Evolutionary conservation across 176 grass and related monocot species (phyloP), one percentile per base, ranked within the genome.

Genomic region (Triticum timopheevii): DNA sequence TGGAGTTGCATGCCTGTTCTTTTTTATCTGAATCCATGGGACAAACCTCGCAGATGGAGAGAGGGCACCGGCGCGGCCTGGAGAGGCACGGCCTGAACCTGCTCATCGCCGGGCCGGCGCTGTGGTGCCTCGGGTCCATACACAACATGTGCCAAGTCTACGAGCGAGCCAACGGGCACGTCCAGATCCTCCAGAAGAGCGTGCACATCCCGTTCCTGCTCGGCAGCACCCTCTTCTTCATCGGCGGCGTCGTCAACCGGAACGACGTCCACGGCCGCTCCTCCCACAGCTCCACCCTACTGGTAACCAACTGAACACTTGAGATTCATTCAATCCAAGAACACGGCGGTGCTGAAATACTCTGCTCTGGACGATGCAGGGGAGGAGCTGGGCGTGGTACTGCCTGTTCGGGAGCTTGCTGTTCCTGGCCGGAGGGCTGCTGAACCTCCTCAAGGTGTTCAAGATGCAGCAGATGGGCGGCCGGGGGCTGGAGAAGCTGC

Each of bases 381-480:
- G 91, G 82, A 80, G 78, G 85, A 80, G 62, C 70, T 94, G 97
- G 92, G 65, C 50, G 30, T 96, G 90, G 93, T 78, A 91, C 54
- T 85, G 90, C 61, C 62, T 98, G 13, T 80, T 33, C 39, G 90
- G 92, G 13, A 96, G 96, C 88, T 35, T 90, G 3, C 87, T 96
- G 22, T 94, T 98, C 86, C 47, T 91, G 7, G 50, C 70, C 1
- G 97, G 88, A 36, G 94, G 82, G 10, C 11, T 94, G 24, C 10
- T 96, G 76, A 98, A 98, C 86, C 90, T 96, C 1, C 81, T 90
- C 36, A 98, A 98, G 66, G 97, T 98, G 85, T 96, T 93, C 88
- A 90, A 96, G 92, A 91, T 89, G 94, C 97, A 96, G 84, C 90
- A 88, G 82, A 94, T 94, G 86, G 90, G 87, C 54, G 88, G 90